These are phyloP conservation scores for Psilocybe azurescens DNA, from an alignment of 768 basidiomycete genomes.

Conservation along the genomic window DNA sequence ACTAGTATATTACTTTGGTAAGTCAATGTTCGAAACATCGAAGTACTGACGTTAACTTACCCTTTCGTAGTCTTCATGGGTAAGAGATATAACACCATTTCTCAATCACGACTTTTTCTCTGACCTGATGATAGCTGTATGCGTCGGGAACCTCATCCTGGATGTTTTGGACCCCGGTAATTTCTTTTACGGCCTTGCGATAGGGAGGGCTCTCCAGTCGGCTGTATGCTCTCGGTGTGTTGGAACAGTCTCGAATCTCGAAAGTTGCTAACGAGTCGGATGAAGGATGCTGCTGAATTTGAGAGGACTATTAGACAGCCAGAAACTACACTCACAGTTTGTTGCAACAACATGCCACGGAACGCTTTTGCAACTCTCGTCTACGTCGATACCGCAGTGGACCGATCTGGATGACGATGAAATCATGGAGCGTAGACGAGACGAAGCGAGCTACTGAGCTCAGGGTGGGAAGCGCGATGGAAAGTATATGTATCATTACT, in stretches of 20 bases:
- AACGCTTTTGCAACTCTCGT: background rate
- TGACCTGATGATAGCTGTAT: slow-evolving; percentile 7
- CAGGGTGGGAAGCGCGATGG: background rate
- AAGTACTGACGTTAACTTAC: background rate
- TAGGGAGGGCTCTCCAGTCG: slow-evolving; percentile 15
- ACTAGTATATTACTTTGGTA: slow-evolving; percentile 19
- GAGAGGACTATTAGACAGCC: slow-evolving; percentile 14
- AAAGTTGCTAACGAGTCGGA: background rate
- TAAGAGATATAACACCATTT: background rate
- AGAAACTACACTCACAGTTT: background rate
- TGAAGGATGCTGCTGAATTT: slow-evolving; percentile 20
- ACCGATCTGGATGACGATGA: background rate
- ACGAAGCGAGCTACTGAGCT: background rate
- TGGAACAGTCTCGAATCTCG: background rate
- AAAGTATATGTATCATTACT: background rate
- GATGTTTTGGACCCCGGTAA: slow-evolving; percentile 9
- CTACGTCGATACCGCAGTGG: background rate
- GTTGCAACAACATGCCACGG: background rate
- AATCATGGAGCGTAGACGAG: slow-evolving; percentile 1
- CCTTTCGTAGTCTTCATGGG: slow-evolving; percentile 11
- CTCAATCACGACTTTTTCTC: no score
- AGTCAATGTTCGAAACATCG: background rate
- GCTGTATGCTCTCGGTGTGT: slow-evolving; percentile 19
- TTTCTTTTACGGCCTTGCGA: slow-evolving; percentile 8
- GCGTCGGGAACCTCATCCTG: slow-evolving; percentile 11